Evolutionary conservation across 441 rosid genomes (phyloP).

Genomic region (Croton setiger): DNA sequence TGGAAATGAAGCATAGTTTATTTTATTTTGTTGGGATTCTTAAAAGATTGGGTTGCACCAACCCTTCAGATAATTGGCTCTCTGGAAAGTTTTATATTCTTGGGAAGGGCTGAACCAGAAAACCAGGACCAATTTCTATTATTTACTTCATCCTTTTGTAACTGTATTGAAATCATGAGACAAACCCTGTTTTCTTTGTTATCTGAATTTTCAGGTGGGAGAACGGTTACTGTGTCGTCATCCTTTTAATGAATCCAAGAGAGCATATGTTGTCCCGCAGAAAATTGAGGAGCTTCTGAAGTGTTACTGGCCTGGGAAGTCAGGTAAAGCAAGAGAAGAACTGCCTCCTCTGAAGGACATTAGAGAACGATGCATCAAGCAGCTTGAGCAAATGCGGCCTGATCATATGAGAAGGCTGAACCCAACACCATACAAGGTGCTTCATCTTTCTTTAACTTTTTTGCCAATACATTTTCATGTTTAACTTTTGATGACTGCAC

Average conservation of each 20-base stretch:
- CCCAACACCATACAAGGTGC: conserved; percentile 97
- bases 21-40: no score
- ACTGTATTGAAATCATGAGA: neutral
- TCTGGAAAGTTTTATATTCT: no score
- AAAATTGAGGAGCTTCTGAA: conserved; percentile 78
- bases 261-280: conserved; percentile 95
- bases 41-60: no score
- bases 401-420: conserved; percentile 97
- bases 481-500: neutral
- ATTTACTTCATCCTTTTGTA: neutral
- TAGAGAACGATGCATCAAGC: conserved; percentile 70
- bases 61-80: no score
- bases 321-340: conserved; percentile 68
- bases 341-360: conserved; percentile 61
- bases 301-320: conserved; percentile 90
- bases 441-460: neutral
- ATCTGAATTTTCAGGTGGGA: conserved; percentile 55
- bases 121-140: neutral
- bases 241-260: conserved; percentile 91
- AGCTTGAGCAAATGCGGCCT: conserved; percentile 88
- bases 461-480: neutral
- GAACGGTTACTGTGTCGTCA: conserved; percentile 82
- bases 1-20: no score
- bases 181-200: conserved; percentile 12
- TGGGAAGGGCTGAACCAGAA: neutral